Base-by-base conservation (phyloP, 345 rosid species). In the Draba incana region DNA sequence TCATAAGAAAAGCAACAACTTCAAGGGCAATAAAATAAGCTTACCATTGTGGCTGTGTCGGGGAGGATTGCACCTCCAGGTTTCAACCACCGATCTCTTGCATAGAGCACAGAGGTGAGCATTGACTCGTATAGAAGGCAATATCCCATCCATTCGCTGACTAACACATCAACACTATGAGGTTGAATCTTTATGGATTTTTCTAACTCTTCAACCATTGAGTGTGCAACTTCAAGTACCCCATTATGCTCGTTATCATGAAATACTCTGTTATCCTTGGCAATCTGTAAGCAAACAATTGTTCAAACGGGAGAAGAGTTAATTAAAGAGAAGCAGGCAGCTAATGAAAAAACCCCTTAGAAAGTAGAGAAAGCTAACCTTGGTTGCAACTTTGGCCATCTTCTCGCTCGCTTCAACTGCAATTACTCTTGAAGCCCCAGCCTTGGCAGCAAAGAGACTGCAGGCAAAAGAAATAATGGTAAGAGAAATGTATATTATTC, bases 131-230 rank as follows among this genome's bases (percentile, higher is more conserved):
- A 90, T 5, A 94, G 83, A 56, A 94, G 74, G 84, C 99, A 91
- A 69, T 94, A 94, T 68, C 99, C 97, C 99, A 94, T 94, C 99
- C 99, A 94, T 77, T 94, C 99, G 62, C 97, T 94, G 69, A 91
- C 78, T 68, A 91, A 73, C 51, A 91, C 81, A 78, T 94, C 99
- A 57, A 84, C 75, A 64, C 87, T 85, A 10, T 81, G 86, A 10
- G 90, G 90, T 80, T 90, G 84, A 60, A 92, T 85, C 69, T 81
- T 58, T 53, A 83, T 59, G 31, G 78, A 68, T 30, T 82, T 82
- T 39, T 81, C 92, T 37, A 92, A 75, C 75, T 85, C 89, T 78
- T 92, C 97, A 73, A 88, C 93, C 98, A 92, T 92, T 16, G 88
- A 69, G 46, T 89, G 82, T 69, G 87, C 92, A 35, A 94, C 96